Conservation (phyloP, 2,329 filamentous ascomycete species). For the Diplodia corticola region DNA sequence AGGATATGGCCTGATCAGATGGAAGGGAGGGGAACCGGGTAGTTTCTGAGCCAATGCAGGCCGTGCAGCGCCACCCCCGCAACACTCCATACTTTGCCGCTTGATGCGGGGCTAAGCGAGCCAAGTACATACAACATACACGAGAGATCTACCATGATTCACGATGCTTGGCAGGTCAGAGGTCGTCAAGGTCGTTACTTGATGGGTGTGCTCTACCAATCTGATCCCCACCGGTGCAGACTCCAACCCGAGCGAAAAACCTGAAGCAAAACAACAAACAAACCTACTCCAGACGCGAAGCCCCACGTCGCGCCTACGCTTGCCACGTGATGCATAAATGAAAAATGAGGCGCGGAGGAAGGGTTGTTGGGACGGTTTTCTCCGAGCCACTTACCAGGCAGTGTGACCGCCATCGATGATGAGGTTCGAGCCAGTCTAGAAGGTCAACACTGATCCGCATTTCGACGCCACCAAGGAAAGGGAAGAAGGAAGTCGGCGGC, state of each 20-base stretch:
- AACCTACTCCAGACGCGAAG: background rate
- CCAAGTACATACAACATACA: background rate
- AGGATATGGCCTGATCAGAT: background rate
- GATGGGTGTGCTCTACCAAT: background rate
- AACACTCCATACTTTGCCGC: background rate
- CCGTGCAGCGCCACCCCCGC: conserved; percentile 12
- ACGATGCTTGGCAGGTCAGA: background rate
- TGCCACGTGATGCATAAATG: background rate
- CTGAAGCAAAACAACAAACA: background rate
- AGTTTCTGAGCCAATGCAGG: conserved; percentile 1
- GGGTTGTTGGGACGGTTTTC: background rate
- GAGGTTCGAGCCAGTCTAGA: conserved; percentile 35
- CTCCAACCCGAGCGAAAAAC: background rate
- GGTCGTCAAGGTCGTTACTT: background rate
- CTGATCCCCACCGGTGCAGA: background rate
- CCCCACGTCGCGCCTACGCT: background rate
- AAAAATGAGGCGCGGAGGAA: background rate
- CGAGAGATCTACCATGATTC: background rate
- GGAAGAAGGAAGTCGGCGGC: background rate
- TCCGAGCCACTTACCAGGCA: conserved; percentile 34
- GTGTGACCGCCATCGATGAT: conserved; percentile 39
- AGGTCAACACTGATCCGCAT: background rate
- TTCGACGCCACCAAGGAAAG: background rate
- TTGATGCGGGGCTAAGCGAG: background rate
- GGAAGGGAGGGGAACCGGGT: background rate